These are phyloP conservation scores for Diaporthe sp. DNA, from an alignment of 2,329 filamentous ascomycete species.

Conservation along the genomic window DNA sequence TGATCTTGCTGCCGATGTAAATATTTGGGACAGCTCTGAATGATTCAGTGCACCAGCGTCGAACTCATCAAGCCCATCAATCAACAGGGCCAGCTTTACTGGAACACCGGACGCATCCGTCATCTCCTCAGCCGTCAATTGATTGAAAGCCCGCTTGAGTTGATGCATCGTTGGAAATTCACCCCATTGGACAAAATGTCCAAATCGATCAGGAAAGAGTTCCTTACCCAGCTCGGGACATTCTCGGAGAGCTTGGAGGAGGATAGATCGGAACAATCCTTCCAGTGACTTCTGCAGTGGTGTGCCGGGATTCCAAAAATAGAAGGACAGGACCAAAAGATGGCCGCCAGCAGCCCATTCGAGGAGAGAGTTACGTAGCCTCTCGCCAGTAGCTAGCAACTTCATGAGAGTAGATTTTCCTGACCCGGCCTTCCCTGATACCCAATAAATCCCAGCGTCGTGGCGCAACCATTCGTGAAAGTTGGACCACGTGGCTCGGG, in stretches of 20 bases:
- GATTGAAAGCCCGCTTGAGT: neutral
- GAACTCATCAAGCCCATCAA: neutral
- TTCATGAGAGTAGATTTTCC: neutral
- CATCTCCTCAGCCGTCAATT: neutral
- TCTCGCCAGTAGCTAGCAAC: neutral
- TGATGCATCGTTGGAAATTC: neutral
- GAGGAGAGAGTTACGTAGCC: neutral
- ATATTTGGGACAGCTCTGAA: neutral
- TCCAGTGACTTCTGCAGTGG: neutral
- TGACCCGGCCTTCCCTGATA: neutral
- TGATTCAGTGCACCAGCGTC: neutral
- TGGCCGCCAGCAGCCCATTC: neutral
- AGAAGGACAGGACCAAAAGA: neutral
- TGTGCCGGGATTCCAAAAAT: neutral
- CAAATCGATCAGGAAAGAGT: neutral
- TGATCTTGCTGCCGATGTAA: neutral
- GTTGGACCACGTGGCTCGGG: neutral
- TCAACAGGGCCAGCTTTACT: neutral
- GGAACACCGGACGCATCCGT: neutral
- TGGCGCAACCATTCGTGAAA: neutral
- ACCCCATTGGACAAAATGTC: neutral
- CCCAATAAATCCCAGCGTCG: neutral
- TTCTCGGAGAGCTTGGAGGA: neutral
- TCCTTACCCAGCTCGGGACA: neutral
- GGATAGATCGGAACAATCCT: neutral